phyloP scores from a whole-genome alignment of 2,329 filamentous ascomycete species.

The Beauveria sp. region DNA sequence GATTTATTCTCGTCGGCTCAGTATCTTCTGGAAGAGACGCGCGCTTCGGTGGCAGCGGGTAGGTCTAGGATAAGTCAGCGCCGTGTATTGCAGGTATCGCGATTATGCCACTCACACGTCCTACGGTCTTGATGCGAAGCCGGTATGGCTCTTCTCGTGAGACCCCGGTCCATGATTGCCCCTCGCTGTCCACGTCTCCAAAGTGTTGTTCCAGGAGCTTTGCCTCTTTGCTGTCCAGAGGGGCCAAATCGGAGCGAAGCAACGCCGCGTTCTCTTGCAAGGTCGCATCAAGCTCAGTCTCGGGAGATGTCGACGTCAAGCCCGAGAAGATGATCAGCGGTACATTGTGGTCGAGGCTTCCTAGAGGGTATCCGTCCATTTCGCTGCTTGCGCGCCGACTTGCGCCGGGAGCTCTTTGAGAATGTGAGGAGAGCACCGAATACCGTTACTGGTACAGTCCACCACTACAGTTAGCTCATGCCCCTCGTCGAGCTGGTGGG shows the following conservation, averaged over 20 bases:
- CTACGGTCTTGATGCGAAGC: conserved; percentile 66
- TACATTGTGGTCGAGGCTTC: conserved; percentile 80
- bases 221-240: conserved; percentile 57
- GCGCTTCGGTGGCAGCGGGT: conserved; percentile 49
- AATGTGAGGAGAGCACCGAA: not conserved
- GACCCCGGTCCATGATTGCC: conserved; percentile 59
- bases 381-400: conserved; percentile 13
- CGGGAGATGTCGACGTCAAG: conserved; percentile 40
- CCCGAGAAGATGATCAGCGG: conserved; percentile 80
- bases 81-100: conserved; percentile 3
- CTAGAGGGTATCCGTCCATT: conserved; percentile 70
- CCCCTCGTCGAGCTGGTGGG: not conserved
- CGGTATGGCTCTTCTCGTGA: conserved; percentile 43
- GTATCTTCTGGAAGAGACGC: conserved; percentile 45
- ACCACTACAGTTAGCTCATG: conserved; percentile 3
- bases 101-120: conserved; percentile 59
- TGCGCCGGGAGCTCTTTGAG: not conserved
- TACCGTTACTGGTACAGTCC: conserved; percentile 1
- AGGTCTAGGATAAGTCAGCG: conserved; percentile 33
- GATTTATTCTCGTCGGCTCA: conserved; percentile 37
- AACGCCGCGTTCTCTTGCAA: conserved; percentile 52
- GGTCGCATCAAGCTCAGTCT: conserved; percentile 37
- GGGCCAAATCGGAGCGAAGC: conserved; percentile 64
- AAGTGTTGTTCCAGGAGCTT: conserved; percentile 60
- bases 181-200: conserved; percentile 53